Conservation (phyloP, 1,284 basidiomycete species). For the Tylopilus orsonianus region DNA sequence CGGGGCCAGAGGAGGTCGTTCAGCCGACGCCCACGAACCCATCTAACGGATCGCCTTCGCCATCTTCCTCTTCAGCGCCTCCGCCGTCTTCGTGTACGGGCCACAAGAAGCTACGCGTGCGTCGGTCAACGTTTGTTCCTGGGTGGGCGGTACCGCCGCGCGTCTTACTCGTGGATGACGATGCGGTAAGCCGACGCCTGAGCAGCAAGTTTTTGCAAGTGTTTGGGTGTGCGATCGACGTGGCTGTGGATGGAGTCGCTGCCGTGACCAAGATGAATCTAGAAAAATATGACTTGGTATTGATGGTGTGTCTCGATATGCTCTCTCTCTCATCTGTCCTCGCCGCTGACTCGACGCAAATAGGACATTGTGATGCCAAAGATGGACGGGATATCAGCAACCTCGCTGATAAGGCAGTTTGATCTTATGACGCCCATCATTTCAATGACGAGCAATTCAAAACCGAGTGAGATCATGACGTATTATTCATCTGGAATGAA, state of each 20-base stretch:
- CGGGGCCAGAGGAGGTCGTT: constrained; percentile 33
- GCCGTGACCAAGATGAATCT: constrained; percentile 96
- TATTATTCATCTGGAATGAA: constrained; percentile 93
- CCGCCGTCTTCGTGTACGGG: constrained; percentile 10
- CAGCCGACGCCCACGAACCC: constrained; percentile 33
- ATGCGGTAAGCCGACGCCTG: constrained; percentile 85
- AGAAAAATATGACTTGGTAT: constrained; percentile 90
- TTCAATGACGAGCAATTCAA: constrained; percentile 94
- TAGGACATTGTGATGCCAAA: constrained; percentile 96
- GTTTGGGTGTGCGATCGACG: constrained; percentile 93
- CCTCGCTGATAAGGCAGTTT: constrained; percentile 91
- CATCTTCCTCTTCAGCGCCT: constrained; percentile 19
- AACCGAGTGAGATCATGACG: constrained; percentile 89
- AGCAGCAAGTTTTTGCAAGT: constrained; percentile 94
- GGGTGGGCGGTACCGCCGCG: constrained; percentile 86
- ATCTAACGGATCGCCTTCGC: constrained; percentile 12
- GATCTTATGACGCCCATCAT: constrained; percentile 95
- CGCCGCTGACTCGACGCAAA: not conserved
- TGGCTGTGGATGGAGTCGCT: constrained; percentile 91
- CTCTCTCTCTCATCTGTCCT: not conserved
- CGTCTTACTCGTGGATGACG: constrained; percentile 93
- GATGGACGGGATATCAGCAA: constrained; percentile 87
- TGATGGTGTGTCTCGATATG: constrained; percentile 69
- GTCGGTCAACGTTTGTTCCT: constrained; percentile 79
- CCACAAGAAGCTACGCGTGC: constrained; percentile 50